These are phyloP conservation scores for Lactarius sp. DNA, from an alignment of 768 basidiomycete genomes.

Conservation along the genomic window DNA sequence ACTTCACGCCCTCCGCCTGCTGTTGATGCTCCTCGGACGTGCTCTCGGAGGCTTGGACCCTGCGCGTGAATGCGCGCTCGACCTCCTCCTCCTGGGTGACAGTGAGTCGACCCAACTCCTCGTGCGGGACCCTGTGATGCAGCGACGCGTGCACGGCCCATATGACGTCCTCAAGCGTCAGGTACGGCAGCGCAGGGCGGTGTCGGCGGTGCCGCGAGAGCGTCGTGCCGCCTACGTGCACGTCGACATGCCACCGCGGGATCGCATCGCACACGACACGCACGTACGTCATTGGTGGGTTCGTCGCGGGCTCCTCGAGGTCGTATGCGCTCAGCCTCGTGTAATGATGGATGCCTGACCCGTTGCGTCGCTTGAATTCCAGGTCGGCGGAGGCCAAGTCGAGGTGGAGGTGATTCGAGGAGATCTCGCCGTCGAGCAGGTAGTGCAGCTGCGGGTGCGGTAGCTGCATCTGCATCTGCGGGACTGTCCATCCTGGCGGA, in stretches of 20 bases:
- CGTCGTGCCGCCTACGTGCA: constrained; percentile 21
- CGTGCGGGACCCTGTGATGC: constrained; percentile 25
- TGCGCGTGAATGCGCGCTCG: constrained; percentile 24
- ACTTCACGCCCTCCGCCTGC: constrained; percentile 25
- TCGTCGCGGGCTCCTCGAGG: constrained; percentile 24
- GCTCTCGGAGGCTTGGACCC: constrained; percentile 20
- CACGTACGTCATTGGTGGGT: constrained; percentile 23
- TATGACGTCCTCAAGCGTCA: constrained; percentile 25
- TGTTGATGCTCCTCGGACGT: constrained; percentile 11
- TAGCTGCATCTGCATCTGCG: constrained; percentile 12
- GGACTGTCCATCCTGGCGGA: constrained; percentile 6
- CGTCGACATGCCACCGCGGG: constrained; percentile 25
- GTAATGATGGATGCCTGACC: background rate
- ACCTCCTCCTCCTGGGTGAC: constrained; percentile 22
- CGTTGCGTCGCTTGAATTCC: constrained; percentile 9
- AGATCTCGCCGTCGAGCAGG: constrained; percentile 20
- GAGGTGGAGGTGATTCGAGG: constrained; percentile 9
- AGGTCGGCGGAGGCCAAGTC: constrained; percentile 16
- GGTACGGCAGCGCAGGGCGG: constrained; percentile 15
- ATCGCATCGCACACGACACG: constrained; percentile 22
- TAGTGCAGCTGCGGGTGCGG: constrained; percentile 22
- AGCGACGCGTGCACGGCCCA: constrained; percentile 16
- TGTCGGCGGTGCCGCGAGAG: constrained; percentile 17
- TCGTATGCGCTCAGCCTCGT: constrained; percentile 10
- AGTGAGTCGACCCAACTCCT: constrained; percentile 22